Conservation (phyloP, 2,329 filamentous ascomycete genomes). For the Penicillium sp. region DNA sequence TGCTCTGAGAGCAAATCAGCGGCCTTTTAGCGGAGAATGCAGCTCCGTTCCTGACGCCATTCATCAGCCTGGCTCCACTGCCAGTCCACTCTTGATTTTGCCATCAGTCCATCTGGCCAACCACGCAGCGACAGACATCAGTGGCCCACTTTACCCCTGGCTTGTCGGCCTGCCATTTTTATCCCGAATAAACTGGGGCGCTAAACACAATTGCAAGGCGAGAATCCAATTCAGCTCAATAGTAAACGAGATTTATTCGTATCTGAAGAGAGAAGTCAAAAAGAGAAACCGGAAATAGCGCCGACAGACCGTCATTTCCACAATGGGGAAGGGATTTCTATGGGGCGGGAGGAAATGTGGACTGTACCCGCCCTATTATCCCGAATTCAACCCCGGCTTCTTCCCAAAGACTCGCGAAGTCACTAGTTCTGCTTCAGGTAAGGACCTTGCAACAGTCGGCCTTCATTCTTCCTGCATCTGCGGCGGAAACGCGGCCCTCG, state of each 20-base stretch:
- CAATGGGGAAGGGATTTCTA: not conserved
- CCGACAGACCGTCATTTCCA: not conserved
- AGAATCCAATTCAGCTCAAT: not conserved
- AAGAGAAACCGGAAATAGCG: not conserved
- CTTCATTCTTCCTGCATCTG: not conserved
- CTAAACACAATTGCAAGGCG: not conserved
- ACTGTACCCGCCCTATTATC: not conserved
- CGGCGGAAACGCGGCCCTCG: not conserved
- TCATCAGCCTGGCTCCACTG: constrained; percentile 16
- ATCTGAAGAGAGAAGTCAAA: not conserved
- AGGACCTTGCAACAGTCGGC: not conserved
- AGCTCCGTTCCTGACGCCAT: constrained; percentile 27
- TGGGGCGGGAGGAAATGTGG: not conserved
- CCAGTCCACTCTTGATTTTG: constrained; percentile 13
- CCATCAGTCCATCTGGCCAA: constrained; percentile 18
- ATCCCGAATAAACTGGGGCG: constrained; percentile 13
- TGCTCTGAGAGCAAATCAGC: constrained; percentile 13
- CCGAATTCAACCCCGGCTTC: not conserved
- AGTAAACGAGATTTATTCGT: not conserved
- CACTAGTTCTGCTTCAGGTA: not conserved
- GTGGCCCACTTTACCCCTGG: constrained; percentile 23
- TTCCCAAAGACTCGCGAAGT: not conserved
- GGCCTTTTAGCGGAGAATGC: not conserved
- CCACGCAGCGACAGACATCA: constrained; percentile 3
- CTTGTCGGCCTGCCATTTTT: constrained; percentile 20